phyloP scores from a whole-genome alignment of 2,329 filamentous ascomycete species.

The Ophiostoma tasmaniense region DNA sequence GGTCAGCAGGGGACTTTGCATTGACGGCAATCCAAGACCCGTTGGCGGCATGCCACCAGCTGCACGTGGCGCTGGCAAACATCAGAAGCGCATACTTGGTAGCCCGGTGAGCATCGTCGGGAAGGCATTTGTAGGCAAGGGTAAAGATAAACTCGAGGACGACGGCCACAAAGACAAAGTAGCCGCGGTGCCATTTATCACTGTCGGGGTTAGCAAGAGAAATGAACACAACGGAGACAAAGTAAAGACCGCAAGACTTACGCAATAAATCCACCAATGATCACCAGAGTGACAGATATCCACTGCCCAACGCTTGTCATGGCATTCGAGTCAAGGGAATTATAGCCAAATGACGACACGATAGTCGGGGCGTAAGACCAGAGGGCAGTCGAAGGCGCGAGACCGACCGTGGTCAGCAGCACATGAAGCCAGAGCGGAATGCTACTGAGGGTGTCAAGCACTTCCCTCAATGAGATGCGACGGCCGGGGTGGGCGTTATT shows the following conservation, averaged over 20 bases:
- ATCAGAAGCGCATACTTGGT: slow-evolving; percentile 19
- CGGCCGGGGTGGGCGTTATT: slow-evolving; percentile 24
- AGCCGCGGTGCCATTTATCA: background rate
- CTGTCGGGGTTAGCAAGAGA: background rate
- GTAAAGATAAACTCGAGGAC: background rate
- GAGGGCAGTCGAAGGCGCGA: slow-evolving; percentile 36
- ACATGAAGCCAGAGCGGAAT: slow-evolving; percentile 37
- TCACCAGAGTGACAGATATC: slow-evolving; percentile 37
- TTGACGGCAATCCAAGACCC: slow-evolving; percentile 21
- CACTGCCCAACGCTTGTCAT: slow-evolving; percentile 47
- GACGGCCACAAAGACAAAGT: background rate
- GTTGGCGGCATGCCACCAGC: slow-evolving; percentile 22
- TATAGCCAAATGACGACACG: slow-evolving; percentile 45
- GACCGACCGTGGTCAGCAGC: slow-evolving; percentile 33
- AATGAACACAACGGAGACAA: background rate
- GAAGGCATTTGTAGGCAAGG: slow-evolving; percentile 7
- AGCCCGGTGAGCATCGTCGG: slow-evolving; percentile 10
- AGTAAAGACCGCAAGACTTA: background rate
- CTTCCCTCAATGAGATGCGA: background rate
- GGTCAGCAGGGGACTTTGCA: background rate
- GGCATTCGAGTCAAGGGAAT: slow-evolving; percentile 41
- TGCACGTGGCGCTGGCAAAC: slow-evolving; percentile 19
- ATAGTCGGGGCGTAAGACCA: slow-evolving; percentile 40
- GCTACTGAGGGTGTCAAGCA: background rate
- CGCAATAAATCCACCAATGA: slow-evolving; percentile 5